A percentile compares a stretch with the other conserved stretches of the same genome.
Evolutionary conservation across 768 basidiomycete genomes (phyloP).

Genomic region (Tylopilus rubrobrunneus): DNA sequence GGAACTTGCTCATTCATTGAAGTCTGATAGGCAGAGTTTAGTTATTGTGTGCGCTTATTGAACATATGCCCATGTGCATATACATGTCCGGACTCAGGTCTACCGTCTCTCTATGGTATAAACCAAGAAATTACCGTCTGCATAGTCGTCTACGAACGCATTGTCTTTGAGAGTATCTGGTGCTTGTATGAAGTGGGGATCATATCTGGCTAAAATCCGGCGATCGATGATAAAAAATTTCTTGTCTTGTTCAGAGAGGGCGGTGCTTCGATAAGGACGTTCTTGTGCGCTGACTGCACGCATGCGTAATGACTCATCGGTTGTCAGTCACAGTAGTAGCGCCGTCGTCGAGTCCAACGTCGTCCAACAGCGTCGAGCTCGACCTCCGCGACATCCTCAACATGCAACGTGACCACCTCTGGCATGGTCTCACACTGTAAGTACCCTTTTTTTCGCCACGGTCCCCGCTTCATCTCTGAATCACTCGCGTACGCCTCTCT

Average conservation of each 20-base stretch:
- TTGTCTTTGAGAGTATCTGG: slow-evolving; percentile 95
- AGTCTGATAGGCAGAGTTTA: too few relatives aligned
- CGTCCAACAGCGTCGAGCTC: not conserved
- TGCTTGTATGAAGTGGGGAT: slow-evolving; percentile 88
- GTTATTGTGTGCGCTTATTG: too few relatives aligned
- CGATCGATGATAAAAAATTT: slow-evolving; percentile 74
- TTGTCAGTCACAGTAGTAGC: too few relatives aligned
- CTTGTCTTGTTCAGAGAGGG: slow-evolving; percentile 37
- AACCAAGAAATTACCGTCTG: slow-evolving; percentile 82
- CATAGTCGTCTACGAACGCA: slow-evolving; percentile 78
- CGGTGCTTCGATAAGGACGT: slow-evolving; percentile 72
- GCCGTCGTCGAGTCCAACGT: too few relatives aligned
- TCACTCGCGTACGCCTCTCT: slow-evolving; percentile 53
- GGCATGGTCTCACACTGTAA: slow-evolving; percentile 89
- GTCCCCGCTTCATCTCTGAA: slow-evolving; percentile 25
- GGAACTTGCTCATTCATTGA: too few relatives aligned
- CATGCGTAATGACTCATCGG: slow-evolving; percentile 27
- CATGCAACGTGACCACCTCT: slow-evolving; percentile 73
- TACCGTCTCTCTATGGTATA: too few relatives aligned
- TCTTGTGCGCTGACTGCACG: slow-evolving; percentile 72
- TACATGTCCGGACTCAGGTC: too few relatives aligned
- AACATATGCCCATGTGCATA: too few relatives aligned
- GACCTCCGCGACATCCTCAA: slow-evolving; percentile 1
- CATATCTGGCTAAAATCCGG: slow-evolving; percentile 94
- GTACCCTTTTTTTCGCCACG: slow-evolving; percentile 40